These are phyloP conservation scores for Kalaharituber pfeilii DNA, from an alignment of 2,329 filamentous ascomycete genomes.

Conservation along the genomic window DNA sequence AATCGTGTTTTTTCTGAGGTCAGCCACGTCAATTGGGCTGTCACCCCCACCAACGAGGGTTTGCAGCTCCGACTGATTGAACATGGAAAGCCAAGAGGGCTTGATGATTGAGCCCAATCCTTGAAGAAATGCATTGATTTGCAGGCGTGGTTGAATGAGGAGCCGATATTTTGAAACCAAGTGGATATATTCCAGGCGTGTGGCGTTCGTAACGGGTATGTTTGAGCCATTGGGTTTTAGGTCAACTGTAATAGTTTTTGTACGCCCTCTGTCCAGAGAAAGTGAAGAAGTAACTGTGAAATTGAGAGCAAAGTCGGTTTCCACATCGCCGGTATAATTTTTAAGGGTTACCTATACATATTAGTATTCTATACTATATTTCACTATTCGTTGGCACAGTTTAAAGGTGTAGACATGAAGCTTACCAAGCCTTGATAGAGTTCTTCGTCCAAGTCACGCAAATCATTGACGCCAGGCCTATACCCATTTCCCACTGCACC, in stretches of 20 bases:
- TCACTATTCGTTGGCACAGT: background rate
- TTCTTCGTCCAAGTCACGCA: conserved; percentile 77
- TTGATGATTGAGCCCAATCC: conserved; percentile 79
- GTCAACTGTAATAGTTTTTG: conserved; percentile 51
- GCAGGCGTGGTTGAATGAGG: conserved; percentile 57
- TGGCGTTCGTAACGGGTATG: conserved; percentile 71
- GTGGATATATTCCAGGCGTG: conserved; percentile 84
- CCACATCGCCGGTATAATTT: conserved; percentile 63
- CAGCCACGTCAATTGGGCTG: conserved; percentile 69
- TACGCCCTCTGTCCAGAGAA: conserved; percentile 34
- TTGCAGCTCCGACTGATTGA: conserved; percentile 89
- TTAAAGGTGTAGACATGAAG: conserved; percentile 4
- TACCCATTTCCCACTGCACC: conserved; percentile 46
- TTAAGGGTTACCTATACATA: conserved; percentile 45
- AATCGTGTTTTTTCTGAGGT: conserved; percentile 64
- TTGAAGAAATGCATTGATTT: conserved; percentile 73
- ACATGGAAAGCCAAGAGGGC: conserved; percentile 91
- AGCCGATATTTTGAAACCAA: conserved; percentile 79
- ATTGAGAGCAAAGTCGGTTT: conserved; percentile 58
- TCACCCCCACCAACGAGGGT: conserved; percentile 73
- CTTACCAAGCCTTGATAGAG: conserved; percentile 69
- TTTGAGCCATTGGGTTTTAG: conserved; percentile 62
- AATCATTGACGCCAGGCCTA: conserved; percentile 77
- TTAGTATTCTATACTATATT: conserved; percentile 9
- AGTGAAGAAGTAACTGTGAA: conserved; percentile 53